Evolutionary conservation across 2,329 filamentous ascomycete genomes (phyloP).

Genomic region (Passalora sequoiae): DNA sequence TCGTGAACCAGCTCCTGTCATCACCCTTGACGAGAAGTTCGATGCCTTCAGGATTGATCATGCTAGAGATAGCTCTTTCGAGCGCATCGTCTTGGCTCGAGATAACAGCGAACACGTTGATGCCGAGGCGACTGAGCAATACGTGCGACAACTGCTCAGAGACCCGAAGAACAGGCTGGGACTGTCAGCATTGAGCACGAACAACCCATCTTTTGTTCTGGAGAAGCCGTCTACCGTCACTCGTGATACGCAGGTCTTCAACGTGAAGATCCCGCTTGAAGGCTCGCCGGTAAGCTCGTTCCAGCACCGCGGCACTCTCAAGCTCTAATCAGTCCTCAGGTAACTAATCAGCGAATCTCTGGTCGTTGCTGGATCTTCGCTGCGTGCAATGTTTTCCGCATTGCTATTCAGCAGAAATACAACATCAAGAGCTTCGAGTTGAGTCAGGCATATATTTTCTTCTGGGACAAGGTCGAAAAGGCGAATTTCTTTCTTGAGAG

Average conservation of each 20-base stretch:
- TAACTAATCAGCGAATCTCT: slow-evolving; percentile 77
- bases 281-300: slow-evolving; percentile 53
- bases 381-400: slow-evolving; percentile 81
- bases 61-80: slow-evolving; percentile 8
- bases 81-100: slow-evolving; percentile 18
- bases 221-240: slow-evolving; percentile 59
- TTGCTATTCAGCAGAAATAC: slow-evolving; percentile 82
- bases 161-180: slow-evolving; percentile 61
- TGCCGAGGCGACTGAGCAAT: slow-evolving; percentile 28
- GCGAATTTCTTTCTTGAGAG: slow-evolving; percentile 84
- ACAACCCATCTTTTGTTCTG: slow-evolving; percentile 62
- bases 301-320: too few relatives aligned
- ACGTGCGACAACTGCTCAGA: slow-evolving; percentile 31
- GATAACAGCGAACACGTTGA: slow-evolving; percentile 28
- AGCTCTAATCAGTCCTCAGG: slow-evolving; percentile 29
- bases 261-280: slow-evolving; percentile 74
- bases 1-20: slow-evolving; percentile 14
- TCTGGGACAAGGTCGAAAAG: slow-evolving; percentile 93
- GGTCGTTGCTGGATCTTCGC: slow-evolving; percentile 92
- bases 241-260: slow-evolving; percentile 74
- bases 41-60: slow-evolving; percentile 31
- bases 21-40: slow-evolving; percentile 33
- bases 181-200: slow-evolving; percentile 64
- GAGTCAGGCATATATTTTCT: slow-evolving; percentile 84
- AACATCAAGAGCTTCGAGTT: slow-evolving; percentile 73